Conservation (phyloP, 176 grass and related monocot genomes). For the Musa acuminata region DNA sequence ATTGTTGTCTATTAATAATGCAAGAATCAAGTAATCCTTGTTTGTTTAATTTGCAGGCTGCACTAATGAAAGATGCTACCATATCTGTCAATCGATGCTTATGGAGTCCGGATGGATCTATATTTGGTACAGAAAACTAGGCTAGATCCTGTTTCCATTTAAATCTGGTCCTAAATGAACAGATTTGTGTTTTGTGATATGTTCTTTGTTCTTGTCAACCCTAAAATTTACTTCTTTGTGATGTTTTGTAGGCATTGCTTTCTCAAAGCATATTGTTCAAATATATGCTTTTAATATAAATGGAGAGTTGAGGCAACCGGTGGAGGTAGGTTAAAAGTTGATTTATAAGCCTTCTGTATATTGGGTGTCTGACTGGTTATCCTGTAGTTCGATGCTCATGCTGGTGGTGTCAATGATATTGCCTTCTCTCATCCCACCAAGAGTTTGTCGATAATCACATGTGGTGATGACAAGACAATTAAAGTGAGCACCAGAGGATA, state of each 20-base stretch:
- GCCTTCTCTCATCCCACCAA: constrained; percentile 99
- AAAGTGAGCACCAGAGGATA: constrained; percentile 40
- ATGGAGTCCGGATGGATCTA: constrained; percentile 93
- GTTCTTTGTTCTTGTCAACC: constrained; percentile 7
- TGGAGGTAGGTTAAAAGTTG: constrained; percentile 54
- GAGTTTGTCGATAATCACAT: constrained; percentile 90
- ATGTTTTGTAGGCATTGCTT: constrained; percentile 69
- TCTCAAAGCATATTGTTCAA: constrained; percentile 99
- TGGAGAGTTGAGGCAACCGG: constrained; percentile 78
- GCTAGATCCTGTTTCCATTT: background rate
- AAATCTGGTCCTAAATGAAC: background rate
- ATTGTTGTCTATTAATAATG: no score
- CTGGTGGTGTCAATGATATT: constrained; percentile 95
- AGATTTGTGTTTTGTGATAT: background rate
- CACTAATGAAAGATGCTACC: constrained; percentile 97
- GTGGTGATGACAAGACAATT: constrained; percentile 96
- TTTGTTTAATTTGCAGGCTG: constrained; percentile 41
- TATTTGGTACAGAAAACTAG: constrained; percentile 45
- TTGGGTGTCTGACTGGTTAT: constrained; percentile 26
- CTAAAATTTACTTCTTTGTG: constrained; percentile 13
- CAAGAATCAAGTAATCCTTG: background rate
- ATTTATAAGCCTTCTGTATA: constrained; percentile 7
- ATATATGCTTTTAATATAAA: constrained; percentile 69
- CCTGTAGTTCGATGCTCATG: constrained; percentile 89
- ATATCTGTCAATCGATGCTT: constrained; percentile 97